Percentiles rank a stretch among this genome's conserved stretches.
Evolutionary conservation across 768 basidiomycete species (phyloP).

Genomic region (Leccinum fibrillosum): DNA sequence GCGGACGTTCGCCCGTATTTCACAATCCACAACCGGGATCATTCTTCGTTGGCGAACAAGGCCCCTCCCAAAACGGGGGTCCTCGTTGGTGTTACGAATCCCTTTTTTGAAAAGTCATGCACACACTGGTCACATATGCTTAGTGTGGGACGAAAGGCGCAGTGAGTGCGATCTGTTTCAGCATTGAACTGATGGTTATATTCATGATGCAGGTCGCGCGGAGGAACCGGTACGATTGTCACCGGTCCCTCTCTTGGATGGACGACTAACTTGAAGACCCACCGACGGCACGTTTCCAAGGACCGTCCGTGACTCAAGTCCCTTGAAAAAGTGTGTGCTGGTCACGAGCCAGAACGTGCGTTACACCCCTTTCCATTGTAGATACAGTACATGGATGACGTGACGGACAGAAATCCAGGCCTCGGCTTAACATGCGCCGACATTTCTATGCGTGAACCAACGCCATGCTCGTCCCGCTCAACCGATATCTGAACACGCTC

Average conservation of each 20-base stretch:
- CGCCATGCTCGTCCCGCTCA: slow-evolving; percentile 82
- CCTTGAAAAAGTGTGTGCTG: slow-evolving; percentile 58
- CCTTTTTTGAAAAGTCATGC: slow-evolving; percentile 77
- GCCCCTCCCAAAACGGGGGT: slow-evolving; percentile 76
- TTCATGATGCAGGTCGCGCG: slow-evolving; percentile 1
- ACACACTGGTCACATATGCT: slow-evolving; percentile 84
- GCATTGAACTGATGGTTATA: not conserved
- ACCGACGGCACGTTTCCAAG: slow-evolving; percentile 83
- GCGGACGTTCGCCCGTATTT: slow-evolving; percentile 92
- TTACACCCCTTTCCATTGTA: slow-evolving; percentile 3
- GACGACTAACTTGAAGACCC: slow-evolving; percentile 58
- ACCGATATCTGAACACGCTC: slow-evolving; percentile 86
- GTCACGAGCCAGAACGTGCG: slow-evolving; percentile 52
- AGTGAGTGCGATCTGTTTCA: slow-evolving; percentile 34
- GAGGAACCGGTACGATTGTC: slow-evolving; percentile 5
- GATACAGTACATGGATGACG: not conserved
- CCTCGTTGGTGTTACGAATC: slow-evolving; percentile 84
- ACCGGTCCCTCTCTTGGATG: slow-evolving; percentile 67
- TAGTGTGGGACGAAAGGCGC: slow-evolving; percentile 53
- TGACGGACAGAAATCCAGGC: slow-evolving; percentile 52
- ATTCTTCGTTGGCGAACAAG: slow-evolving; percentile 69
- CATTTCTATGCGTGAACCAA: slow-evolving; percentile 87
- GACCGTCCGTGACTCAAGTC: slow-evolving; percentile 69
- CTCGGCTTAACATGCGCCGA: slow-evolving; percentile 61
- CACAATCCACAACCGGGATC: slow-evolving; percentile 93